Base-by-base conservation (phyloP, 345 rosid species). In the Eucalyptus guilfoylei region DNA sequence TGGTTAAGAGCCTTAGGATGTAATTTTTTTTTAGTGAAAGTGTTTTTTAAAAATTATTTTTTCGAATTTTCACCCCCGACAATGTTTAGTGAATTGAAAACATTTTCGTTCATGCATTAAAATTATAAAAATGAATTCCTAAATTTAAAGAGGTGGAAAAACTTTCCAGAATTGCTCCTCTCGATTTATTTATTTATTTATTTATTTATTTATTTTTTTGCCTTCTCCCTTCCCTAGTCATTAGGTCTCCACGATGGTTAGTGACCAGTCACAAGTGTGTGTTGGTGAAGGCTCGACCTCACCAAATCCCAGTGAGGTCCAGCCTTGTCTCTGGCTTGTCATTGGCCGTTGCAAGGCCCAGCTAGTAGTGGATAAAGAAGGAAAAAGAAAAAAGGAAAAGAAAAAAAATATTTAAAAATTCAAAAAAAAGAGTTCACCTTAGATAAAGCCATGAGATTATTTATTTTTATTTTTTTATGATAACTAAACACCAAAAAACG, bases 231-330 rank as follows among this genome's bases (percentile, higher is more conserved):
- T 3, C 2, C 1, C 30, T 9, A 52, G 9, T 52, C 0, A 0
- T 52, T 19, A 52, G 58, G 10, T 52, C 24, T 52, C 58, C 24
- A 52, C 55, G 2, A 52, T 52, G 26, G 11, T 21, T 5, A 0
- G 8, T 52, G 58, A 52, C 2, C 2, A 52, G 2, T 8, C 58
- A 52, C 3, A 4, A 0, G 11, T 8, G 26, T 2, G 5, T 2
- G 1, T 11, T 52, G 4, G 58, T 52, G 26, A 52, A 10, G 13
- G 62, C 62, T 4, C 1, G 62, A 55, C 6, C 30, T 55, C 30
- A 5, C 62, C 4, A 23, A 2, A 55, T 23, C 30, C 28, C 1
- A 9, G 3, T 1, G 1, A 24, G 6, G 62, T 55, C 28, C 10
- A 55, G 62, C 62, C 30, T 55, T 24, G 13, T 10, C 0, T 55